Evolutionary conservation across 306 rosid species (phyloP), one percentile per base, ranked within the genome.

Genomic region (Arachis hypogaea): DNA sequence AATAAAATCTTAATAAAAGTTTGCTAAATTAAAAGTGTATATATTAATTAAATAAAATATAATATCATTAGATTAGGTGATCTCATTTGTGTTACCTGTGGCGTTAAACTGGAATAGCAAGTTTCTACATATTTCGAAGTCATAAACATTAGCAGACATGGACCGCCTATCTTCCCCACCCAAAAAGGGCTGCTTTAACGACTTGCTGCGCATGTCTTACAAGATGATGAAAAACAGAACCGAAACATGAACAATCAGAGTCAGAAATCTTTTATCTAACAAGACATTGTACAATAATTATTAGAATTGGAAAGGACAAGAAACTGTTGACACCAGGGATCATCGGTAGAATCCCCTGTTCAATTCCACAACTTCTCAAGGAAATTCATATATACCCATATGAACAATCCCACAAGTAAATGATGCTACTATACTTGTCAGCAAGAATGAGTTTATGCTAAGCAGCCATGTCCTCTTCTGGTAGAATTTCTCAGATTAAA

Each of bases 361-460:
- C 43, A 51, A 73, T 79, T 63, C 69, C 74, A 73, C 55, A 65
- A 68, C n/a, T 40, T 67, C 63, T 76, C 50, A 76, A 46, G 11
- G 42, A 54, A 79, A 71, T 63, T 57, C 82, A 72, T 71, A 74
- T 49, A 71, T 33, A 33, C 38, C 70, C 57, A 75, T 62, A 79
- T 76, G 72, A 76, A 57, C 80, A 83, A 83, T 72, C 80, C 60
- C 79, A 77, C 66, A 55, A 66, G 78, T 40, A 71, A 73, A 65
- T 69, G 73, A 61, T 62, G 69, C 72, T 63, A 57, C 52, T 22
- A 56, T 33, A 33, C 62, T 66, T 72, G 82, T 83, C 72, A 51
- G 85, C 57, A 77, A 64, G 78, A 80, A 80, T 77, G 82, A 73
- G 75, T 60, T 69, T 61, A 69, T 33, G 45, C 72, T 49, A 66